Base-by-base conservation (phyloP, 805 yeast genomes). In the Clavispora santaluciae region DNA sequence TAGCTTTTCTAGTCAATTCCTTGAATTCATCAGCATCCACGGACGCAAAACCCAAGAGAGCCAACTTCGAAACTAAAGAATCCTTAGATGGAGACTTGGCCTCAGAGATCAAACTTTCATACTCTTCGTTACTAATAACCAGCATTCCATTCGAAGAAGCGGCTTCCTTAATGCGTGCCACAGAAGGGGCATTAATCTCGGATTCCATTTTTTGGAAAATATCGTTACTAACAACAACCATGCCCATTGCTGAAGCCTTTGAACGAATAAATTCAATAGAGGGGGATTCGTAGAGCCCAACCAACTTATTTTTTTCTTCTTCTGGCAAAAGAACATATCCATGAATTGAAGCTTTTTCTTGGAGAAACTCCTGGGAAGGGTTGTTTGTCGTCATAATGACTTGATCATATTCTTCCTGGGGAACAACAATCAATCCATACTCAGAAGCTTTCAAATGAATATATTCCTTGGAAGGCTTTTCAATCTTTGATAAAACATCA, bases 401-500 rank as follows among this genome's bases (percentile, higher is more conserved):
- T 5, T 21, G n/a, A 10, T 13, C 11, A 13, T 22, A 15, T 9
- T 33, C 36, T 8, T 4, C 10, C 13, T 33, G n/a, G 8, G 15
- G 5, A 6, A 33, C 9, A 10, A 20, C 20, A 10, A 33, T 22
- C 28, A 33, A 24, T 13, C 38, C 38, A 8, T 16, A 39, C 11
- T 59, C 56, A 44, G 62, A 60, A 8, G 72, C 70, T 43, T 63
- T 66, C 4, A 48, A 35, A 2, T 63, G 59, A n/a, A 66, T 45
- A 41, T 64, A 65, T 2, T 50, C 56, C 41, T 59, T 58, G n/a
- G 51, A 49, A 4, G 72, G 73, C 36, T 59, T 61, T 18, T 61
- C 65, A 31, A 26, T n/a, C n/a, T n/a, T n/a, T n/a, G n/a, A n/a
- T n/a, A n/a, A n/a, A n/a, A n/a, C n/a, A n/a, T n/a, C n/a, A n/a